A percentile compares a stretch with the other conserved stretches of the same genome.
phyloP scores from a whole-genome alignment of 1,139 yeast genomes.

The Protomyces inouyei region DNA sequence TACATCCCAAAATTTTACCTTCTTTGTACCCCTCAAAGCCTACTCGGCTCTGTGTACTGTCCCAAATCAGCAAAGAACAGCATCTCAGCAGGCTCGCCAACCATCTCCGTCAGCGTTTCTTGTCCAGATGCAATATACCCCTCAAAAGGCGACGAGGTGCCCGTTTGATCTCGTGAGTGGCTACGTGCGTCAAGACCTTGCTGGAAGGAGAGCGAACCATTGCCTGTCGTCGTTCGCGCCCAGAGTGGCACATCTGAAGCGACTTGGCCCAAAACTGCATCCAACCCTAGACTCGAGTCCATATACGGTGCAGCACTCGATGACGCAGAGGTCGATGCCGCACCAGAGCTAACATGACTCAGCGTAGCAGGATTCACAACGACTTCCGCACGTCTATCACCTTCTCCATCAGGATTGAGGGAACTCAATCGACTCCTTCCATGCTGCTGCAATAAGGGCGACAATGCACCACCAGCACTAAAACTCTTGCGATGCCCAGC shows the following conservation, averaged over 20 bases:
- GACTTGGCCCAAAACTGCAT: background rate
- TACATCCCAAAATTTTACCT: too few species aligned
- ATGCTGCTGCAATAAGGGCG: background rate
- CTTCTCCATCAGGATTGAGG: background rate
- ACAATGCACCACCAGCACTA: background rate
- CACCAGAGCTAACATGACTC: background rate
- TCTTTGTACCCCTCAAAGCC: background rate
- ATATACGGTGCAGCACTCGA: background rate
- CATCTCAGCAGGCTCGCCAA: background rate
- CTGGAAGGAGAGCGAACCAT: background rate
- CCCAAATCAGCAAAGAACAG: background rate
- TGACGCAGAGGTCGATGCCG: background rate
- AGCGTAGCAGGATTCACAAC: background rate
- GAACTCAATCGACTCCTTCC: background rate
- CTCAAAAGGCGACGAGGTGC: background rate
- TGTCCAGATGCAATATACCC: background rate
- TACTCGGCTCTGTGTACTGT: background rate
- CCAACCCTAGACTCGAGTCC: background rate
- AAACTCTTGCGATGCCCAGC: background rate
- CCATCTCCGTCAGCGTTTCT: background rate
- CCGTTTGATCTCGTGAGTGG: background rate
- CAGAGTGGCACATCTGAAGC: background rate
- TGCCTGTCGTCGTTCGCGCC: background rate
- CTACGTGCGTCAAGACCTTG: background rate
- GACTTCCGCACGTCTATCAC: background rate